These are phyloP conservation scores for Xylaria flabelliformis DNA, from an alignment of 495 filamentous ascomycete genomes.

Conservation along the genomic window DNA sequence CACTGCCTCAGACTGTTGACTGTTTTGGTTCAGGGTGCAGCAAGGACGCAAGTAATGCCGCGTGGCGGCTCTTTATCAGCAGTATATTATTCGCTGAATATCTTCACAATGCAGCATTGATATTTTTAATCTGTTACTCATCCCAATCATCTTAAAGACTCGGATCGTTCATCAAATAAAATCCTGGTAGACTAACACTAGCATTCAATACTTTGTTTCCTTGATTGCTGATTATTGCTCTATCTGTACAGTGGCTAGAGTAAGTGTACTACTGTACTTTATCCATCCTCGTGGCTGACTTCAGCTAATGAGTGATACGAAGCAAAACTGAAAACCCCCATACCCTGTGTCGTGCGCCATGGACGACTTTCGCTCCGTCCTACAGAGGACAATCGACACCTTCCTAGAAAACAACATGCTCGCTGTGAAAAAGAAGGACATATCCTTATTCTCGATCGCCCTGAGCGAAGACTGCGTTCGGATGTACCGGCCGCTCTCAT, in stretches of 20 bases:
- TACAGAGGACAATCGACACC: constrained; percentile 11
- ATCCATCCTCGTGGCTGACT: background rate
- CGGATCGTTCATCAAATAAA: background rate
- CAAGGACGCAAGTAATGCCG: background rate
- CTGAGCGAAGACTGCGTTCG: constrained; percentile 22
- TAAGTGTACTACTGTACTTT: background rate
- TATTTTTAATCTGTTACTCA: background rate
- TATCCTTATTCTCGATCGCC: background rate
- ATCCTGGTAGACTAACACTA: background rate
- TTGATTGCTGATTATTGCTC: background rate
- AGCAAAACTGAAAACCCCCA: background rate
- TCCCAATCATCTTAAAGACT: background rate
- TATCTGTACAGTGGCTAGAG: background rate
- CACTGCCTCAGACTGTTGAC: background rate
- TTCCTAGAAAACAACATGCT: constrained; percentile 25
- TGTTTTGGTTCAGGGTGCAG: background rate
- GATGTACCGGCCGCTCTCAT: constrained; percentile 25
- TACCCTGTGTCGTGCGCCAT: background rate
- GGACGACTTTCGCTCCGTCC: constrained; percentile 15
- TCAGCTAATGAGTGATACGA: background rate
- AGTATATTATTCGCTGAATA: background rate
- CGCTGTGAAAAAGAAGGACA: constrained; percentile 13
- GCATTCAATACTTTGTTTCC: background rate
- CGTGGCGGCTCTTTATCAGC: background rate
- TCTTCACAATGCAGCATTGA: background rate